Base-by-base conservation (phyloP, 1,284 basidiomycete species). In the Irpex sp. region DNA sequence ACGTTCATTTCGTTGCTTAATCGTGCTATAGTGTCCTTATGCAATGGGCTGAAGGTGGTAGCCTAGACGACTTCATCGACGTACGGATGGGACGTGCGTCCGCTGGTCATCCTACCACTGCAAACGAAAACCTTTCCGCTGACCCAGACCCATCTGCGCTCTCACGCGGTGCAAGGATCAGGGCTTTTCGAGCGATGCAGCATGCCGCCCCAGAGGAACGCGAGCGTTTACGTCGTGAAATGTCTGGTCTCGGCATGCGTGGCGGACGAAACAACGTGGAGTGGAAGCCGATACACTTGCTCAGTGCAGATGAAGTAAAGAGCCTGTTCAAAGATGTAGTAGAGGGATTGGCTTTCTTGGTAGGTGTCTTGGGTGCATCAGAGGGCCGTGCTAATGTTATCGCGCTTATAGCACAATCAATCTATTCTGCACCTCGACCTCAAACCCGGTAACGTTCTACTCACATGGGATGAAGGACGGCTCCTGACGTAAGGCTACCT, bases 1-100 rank as follows among this genome's bases (percentile, higher is more conserved):
- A 31, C n/a, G 3, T 21, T 26, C 21, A 5, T 57, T 13, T 48
- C 26, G 3, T 21, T n/a, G 52, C 17, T 59, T n/a, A 56, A 65
- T 17, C 17, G n/a, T 55, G 40, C 21, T 51, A 26, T 69, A 93
- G 92, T 70, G 87, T 96, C 1, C 80, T 96, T 9, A 96, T 96
- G 94, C 93, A 96, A 81, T 96, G 91, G 88, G 94, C 94, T 0
- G 93, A 94, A 78, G 91, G 91, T 2, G 94, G 94, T 13, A 74
- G 72, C 31, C 81, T 96, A 48, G 94, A 96, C 71, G 91, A 93
- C 71, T 90, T 92, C 73, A 93, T 96, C 67, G 85, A 92, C 63
- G 82, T 85, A 13, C 90, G 94, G 8, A 79, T 89, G 2, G 89
- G 90, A 11, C 72, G 74, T n/a, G 36, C 58, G 5, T 64, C 68